phyloP scores from a whole-genome alignment of 495 filamentous ascomycete genomes.

The Neurospora sp. region DNA sequence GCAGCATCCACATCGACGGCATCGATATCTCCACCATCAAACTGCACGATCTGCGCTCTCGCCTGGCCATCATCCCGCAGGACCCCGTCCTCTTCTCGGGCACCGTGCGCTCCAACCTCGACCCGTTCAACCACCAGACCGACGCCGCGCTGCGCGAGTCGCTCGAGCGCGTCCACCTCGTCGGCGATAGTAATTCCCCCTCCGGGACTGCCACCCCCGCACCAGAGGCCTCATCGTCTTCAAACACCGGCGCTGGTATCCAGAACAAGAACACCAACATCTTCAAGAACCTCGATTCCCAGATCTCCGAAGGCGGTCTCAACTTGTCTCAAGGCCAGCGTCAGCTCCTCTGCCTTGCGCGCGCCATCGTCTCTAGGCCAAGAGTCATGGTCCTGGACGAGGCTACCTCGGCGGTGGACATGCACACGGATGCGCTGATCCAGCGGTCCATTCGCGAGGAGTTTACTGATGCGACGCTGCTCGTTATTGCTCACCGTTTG shows the following conservation, averaged over 20 bases:
- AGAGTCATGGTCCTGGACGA: slow-evolving; percentile 87
- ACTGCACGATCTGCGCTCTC: slow-evolving; percentile 60
- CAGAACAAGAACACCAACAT: slow-evolving; percentile 48
- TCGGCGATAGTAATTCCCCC: slow-evolving; percentile 33
- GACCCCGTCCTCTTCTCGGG: slow-evolving; percentile 84
- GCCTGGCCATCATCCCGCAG: slow-evolving; percentile 69
- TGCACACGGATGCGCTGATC: slow-evolving; percentile 73
- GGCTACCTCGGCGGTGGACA: slow-evolving; percentile 82
- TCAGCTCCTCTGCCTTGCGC: slow-evolving; percentile 79
- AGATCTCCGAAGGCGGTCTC: slow-evolving; percentile 64
- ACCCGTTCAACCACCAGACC: slow-evolving; percentile 64
- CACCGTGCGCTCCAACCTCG: slow-evolving; percentile 72
- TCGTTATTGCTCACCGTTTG: slow-evolving; percentile 84
- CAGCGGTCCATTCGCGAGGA: slow-evolving; percentile 74
- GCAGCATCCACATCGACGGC: slow-evolving; percentile 65
- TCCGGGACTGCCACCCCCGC: slow-evolving; percentile 20
- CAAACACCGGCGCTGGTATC: slow-evolving; percentile 8
- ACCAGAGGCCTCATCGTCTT: not conserved
- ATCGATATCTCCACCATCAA: slow-evolving; percentile 66
- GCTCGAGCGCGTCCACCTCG: slow-evolving; percentile 65
- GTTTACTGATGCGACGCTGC: slow-evolving; percentile 62
- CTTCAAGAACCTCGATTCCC: slow-evolving; percentile 48
- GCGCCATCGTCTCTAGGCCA: slow-evolving; percentile 70
- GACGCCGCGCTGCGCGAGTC: slow-evolving; percentile 66
- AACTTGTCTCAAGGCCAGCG: slow-evolving; percentile 83